A percentile compares a stretch with the other conserved stretches of the same genome.
Evolutionary conservation across 1,284 basidiomycete species (phyloP).

Genomic region (Cutaneotrichosporon sp.): DNA sequence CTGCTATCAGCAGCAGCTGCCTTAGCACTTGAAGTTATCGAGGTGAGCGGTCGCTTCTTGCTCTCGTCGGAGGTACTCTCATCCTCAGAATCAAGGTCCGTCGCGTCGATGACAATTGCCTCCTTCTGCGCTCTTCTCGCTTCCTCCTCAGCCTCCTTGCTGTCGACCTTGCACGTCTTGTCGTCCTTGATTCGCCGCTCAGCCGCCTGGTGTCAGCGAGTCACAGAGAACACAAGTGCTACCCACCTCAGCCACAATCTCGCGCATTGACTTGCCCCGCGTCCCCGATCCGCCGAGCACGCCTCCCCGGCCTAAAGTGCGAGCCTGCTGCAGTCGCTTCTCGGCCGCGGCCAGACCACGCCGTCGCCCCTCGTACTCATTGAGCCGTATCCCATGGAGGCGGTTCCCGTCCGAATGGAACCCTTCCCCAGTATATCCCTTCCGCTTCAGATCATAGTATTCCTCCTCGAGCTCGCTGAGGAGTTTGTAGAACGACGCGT

Average conservation of each 20-base stretch:
- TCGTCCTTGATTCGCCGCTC: conserved; percentile 68
- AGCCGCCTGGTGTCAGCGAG: conserved; percentile 62
- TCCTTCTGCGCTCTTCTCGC: conserved; percentile 63
- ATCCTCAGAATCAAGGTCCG: conserved; percentile 36
- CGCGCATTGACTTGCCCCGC: conserved; percentile 57
- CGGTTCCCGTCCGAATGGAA: conserved; percentile 68
- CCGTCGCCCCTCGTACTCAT: conserved; percentile 59
- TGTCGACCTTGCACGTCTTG: conserved; percentile 57
- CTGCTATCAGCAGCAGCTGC: no score
- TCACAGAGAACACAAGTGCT: not conserved
- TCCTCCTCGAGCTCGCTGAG: conserved; percentile 72
- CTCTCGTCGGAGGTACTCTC: conserved; percentile 17
- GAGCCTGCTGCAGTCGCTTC: conserved; percentile 55
- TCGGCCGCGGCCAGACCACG: conserved; percentile 73
- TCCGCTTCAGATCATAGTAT: conserved; percentile 65
- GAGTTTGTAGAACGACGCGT: conserved; percentile 70
- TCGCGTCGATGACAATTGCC: conserved; percentile 59
- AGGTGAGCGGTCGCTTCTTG: no score
- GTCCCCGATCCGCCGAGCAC: conserved; percentile 38
- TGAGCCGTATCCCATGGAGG: conserved; percentile 62
- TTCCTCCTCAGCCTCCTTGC: conserved; percentile 59
- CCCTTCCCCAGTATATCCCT: conserved; percentile 73
- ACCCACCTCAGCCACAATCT: conserved; percentile 70
- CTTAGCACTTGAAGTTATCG: no score
- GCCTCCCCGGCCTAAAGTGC: conserved; percentile 57